Evolutionary conservation across 495 filamentous ascomycete genomes (phyloP), one percentile per base, ranked within the genome.

Genomic region (Clohesyomyces aquaticus): DNA sequence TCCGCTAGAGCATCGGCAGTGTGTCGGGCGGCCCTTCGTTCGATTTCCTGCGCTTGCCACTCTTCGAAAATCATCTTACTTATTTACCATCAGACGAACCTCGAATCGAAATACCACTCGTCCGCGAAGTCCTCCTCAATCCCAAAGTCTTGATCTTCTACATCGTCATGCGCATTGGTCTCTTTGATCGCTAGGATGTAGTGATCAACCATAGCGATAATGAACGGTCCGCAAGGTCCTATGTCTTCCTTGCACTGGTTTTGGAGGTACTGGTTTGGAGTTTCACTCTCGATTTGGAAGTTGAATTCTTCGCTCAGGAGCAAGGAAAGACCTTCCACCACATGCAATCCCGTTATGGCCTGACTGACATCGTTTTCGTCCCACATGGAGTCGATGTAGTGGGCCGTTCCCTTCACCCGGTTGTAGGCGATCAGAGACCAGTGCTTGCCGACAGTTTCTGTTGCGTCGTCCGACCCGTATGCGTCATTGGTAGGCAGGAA

Each of bases 211-310:
- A 58, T 26, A 6, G 11, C n/a, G 14, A 52, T 19, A 11, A 61
- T 42, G 28, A 54, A 66, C 9, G 63, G 63, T 6, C 55, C 63
- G 32, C 63, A 66, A 19, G 55, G 21, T 0, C 63, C 63, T 6
- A 1, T 0, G 32, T 66, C 56, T 2, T 29, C 9, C 10, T 52
- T 27, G 47, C 3, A 53, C 1, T 1, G 3, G 47, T 66, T 60
- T 19, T 48, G 3, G 4, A 1, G 3, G 16, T 35, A 11, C 46
- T 66, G 63, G 28, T 66, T 4, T 14, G 63, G 63, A 3, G 41
- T 22, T 4, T 38, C 35, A 3, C 12, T 4, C 6, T 56, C 63
- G 16, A 53, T 19, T 1, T 14, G 0, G 41, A 61, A 56, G 0
- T 18, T 1, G 42, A 21, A 48, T 0, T 32, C 2, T 25, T 55